A percentile compares a stretch with the other conserved stretches of the same genome.
Evolutionary conservation across 2,329 filamentous ascomycete species (phyloP).

Genomic region (Fusarium proliferatum): DNA sequence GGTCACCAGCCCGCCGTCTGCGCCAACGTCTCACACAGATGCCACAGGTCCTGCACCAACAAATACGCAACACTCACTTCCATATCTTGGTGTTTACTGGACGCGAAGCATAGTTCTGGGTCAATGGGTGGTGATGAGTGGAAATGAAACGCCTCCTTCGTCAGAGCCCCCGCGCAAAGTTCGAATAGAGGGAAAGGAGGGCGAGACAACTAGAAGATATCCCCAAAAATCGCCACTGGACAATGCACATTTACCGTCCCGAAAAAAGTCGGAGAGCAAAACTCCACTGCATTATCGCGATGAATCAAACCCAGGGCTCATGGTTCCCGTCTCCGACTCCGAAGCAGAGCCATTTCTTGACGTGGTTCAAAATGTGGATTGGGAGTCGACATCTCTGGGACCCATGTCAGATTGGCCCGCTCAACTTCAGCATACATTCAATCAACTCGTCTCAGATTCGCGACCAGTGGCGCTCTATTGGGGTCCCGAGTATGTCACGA

Average conservation of each 20-base stretch:
- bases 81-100: slow-evolving; percentile 51
- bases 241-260: slow-evolving; percentile 32
- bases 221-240: slow-evolving; percentile 40
- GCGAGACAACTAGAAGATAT: slow-evolving; percentile 29
- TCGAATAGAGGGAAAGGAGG: slow-evolving; percentile 43
- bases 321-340: slow-evolving; percentile 50
- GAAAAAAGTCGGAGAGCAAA: slow-evolving; percentile 40
- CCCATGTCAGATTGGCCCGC: slow-evolving; percentile 59
- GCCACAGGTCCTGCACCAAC: slow-evolving; percentile 1
- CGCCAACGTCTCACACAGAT: slow-evolving; percentile 8
- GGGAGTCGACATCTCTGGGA: slow-evolving; percentile 60
- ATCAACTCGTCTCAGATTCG: slow-evolving; percentile 57
- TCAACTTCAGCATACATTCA: slow-evolving; percentile 58
- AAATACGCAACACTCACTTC: slow-evolving; percentile 44
- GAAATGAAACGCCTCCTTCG: slow-evolving; percentile 50
- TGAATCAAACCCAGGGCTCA: slow-evolving; percentile 49
- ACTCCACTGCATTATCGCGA: slow-evolving; percentile 46
- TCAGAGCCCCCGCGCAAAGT: slow-evolving; percentile 49
- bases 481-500: slow-evolving; percentile 69
- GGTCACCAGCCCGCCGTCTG: slow-evolving; percentile 45
- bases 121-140: slow-evolving; percentile 54
- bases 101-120: slow-evolving; percentile 50
- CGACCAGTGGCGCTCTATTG: slow-evolving; percentile 71
- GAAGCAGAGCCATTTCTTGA: slow-evolving; percentile 54
- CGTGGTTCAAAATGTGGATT: slow-evolving; percentile 57